Evolutionary conservation across 139 green algal genomes (phyloP), one percentile per base, ranked within the genome.

Genomic region (Eudorina sp.): DNA sequence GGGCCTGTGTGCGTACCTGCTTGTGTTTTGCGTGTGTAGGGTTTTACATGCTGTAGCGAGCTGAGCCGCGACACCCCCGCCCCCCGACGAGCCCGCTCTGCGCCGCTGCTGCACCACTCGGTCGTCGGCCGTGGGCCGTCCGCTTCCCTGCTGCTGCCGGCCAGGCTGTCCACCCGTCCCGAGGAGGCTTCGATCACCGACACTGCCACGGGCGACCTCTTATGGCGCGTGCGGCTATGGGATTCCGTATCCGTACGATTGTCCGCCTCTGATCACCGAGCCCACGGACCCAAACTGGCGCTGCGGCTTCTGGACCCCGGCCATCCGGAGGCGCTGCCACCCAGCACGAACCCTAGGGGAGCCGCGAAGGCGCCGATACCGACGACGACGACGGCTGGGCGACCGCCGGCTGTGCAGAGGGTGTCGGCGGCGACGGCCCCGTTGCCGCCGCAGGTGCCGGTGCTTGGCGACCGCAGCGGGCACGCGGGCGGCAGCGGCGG

Each of bases 171-270:
- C 29, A 86, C 80, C 34, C 7, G 3, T 9, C 41, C 53, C 25
- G 38, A 74, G 19, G n/a, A 45, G 29, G 38, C 34, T 6, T n/a
- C 45, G 60, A 85, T 89, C 80, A 5, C 3, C 23, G 55, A 88
- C 87, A 46, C 55, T 6, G 41, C 27, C 89, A 62, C 40, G 29
- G 83, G 43, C 29, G 68, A 19, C 3, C 62, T 36, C 40, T 11
- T 72, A n/a, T 91, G 88, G 73, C 0, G 18, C 38, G 69, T 38
- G 78, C 45, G 19, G 36, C 74, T 72, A 72, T 88, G 89, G 77
- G 88, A 94, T 77, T 74, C 53, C 13, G 68, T 94, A 43, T 93
- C 91, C 88, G 91, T 95, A 36, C 85, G 91, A 45, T 55, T 95
- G 85, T 46, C 77, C 2, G 92, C 92, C 0, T 77, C 91, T 29